phyloP scores from a whole-genome alignment of 1,139 yeast genomes.

The Candida gigantensis region DNA sequence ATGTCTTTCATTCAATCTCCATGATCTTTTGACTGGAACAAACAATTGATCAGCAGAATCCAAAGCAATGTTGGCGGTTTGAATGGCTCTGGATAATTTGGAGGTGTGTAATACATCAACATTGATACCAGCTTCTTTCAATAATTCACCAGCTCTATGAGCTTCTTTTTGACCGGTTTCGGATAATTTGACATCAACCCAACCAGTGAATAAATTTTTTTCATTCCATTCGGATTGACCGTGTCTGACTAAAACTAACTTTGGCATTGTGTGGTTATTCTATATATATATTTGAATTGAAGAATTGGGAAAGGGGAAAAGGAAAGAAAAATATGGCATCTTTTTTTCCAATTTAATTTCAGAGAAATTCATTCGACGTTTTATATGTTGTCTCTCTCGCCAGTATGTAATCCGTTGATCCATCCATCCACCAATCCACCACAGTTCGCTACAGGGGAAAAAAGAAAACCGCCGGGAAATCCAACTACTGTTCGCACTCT shows the following conservation, averaged over 20 bases:
- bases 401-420: conserved; percentile 1
- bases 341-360: not conserved
- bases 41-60: conserved; percentile 86
- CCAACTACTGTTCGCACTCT: too few species aligned
- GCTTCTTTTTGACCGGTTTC: conserved; percentile 90
- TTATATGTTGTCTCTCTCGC: not conserved
- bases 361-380: not conserved
- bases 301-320: conserved; percentile 2
- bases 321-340: not conserved
- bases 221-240: conserved; percentile 99
- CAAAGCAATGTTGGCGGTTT: conserved; percentile 95
- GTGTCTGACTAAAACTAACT: conserved; percentile 88
- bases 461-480: conserved; percentile 1
- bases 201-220: conserved; percentile 97
- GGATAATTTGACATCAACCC: conserved; percentile 94
- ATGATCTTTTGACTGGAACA: conserved; percentile 91
- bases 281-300: conserved; percentile 1
- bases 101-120: conserved; percentile 94
- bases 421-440: too few species aligned
- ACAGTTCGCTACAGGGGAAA: not conserved
- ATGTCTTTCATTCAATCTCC: conserved; percentile 99
- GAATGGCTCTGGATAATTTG: conserved; percentile 91
- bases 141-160: conserved; percentile 86
- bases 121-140: conserved; percentile 80
- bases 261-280: conserved; percentile 43